Evolutionary conservation across 2,329 filamentous ascomycete species (phyloP), one percentile per base, ranked within the genome.

Genomic region (Cadophora sp.): DNA sequence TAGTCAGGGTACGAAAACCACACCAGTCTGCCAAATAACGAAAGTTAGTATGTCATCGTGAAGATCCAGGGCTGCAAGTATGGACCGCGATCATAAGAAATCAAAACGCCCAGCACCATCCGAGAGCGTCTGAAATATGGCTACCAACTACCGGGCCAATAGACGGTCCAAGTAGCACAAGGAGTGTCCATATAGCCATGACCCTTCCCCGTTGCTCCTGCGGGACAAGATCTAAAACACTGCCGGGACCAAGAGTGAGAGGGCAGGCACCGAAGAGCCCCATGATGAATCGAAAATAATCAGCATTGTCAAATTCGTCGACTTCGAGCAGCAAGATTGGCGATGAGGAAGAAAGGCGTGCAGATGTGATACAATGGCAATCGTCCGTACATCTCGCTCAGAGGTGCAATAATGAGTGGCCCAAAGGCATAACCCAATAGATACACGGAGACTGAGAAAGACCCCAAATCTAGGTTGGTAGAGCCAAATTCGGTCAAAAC

Each of bases 401-500:
- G 77, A 0, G 89, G 89, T 1, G 90, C 90, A 85, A 89, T 91
- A 4, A 92, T 66, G 1, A 77, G 67, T 0, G 83, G 82, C 0
- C 83, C 82, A 29, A 81, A 80, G 26, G 82, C 81, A 69, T 81
- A 84, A 7, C 82, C 82, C 14, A 84, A 74, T n/a, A 84, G 82
- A 12, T 81, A 83, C 8, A 55, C 82, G 79, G 60, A 85, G 74
- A 64, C 83, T 75, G 72, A 84, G 82, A 68, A 81, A 80, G 48
- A 81, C 79, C 70, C 86, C 80, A 62, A 77, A 75, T 58, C 80
- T 0, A 78, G 77, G 53, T 89, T 86, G 65, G 83, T 69, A 37
- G 90, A 81, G 31, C 90, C 86, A 1, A 74, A 72, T n/a, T 82
- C 81, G 58, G 91, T 86, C 3, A 80, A 76, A 9, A 76, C 75